Evolutionary conservation across 2,329 filamentous ascomycete genomes (phyloP).

Genomic region (Epichloe aotearoae): DNA sequence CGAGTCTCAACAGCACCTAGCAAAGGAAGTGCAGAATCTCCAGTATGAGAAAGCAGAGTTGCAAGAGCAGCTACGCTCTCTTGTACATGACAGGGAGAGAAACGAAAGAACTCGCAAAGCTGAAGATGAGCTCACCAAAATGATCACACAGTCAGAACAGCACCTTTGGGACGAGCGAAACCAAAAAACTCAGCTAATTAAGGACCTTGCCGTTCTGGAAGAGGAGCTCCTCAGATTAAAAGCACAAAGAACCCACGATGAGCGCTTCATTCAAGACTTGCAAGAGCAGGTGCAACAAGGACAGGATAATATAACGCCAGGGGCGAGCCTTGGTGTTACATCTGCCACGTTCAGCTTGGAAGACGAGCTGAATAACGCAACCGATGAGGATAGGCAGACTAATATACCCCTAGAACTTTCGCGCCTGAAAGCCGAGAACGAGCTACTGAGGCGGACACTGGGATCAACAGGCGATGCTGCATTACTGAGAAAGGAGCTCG

Average conservation of each 20-base stretch:
- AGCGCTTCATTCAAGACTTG: slow-evolving; percentile 43
- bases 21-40: slow-evolving; percentile 41
- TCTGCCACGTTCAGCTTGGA: slow-evolving; percentile 34
- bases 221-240: slow-evolving; percentile 34
- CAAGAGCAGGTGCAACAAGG: slow-evolving; percentile 41
- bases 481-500: slow-evolving; percentile 40
- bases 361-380: slow-evolving; percentile 43
- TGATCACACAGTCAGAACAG: slow-evolving; percentile 28
- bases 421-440: slow-evolving; percentile 48
- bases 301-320: slow-evolving; percentile 12
- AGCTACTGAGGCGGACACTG: slow-evolving; percentile 40
- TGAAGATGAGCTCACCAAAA: slow-evolving; percentile 26
- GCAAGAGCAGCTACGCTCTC: slow-evolving; percentile 30
- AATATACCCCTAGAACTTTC: slow-evolving; percentile 39
- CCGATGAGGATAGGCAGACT: slow-evolving; percentile 22
- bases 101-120: slow-evolving; percentile 21
- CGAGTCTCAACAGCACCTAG: slow-evolving; percentile 40
- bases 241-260: slow-evolving; percentile 34
- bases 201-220: slow-evolving; percentile 30
- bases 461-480: slow-evolving; percentile 41
- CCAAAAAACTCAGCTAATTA: slow-evolving; percentile 31
- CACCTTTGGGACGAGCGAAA: slow-evolving; percentile 29
- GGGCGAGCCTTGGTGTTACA: slow-evolving; percentile 7
- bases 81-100: slow-evolving; percentile 23
- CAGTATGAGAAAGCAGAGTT: slow-evolving; percentile 41